Evolutionary conservation across 2,329 filamentous ascomycete genomes (phyloP), one percentile per base, ranked within the genome.

Genomic region (Acrocalymma vagum): DNA sequence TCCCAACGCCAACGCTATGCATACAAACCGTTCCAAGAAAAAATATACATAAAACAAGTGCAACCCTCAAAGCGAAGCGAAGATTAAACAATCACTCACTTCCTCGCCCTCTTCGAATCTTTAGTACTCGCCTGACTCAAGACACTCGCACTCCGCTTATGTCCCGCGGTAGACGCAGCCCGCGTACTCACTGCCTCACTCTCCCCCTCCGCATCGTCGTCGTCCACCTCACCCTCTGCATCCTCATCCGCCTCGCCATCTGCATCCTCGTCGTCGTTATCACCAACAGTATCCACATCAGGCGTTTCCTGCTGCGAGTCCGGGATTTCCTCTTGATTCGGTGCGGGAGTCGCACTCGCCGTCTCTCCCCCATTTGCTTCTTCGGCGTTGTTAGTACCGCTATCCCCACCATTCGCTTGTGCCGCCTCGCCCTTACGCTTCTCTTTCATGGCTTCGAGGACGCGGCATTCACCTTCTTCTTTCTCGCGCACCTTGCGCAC

Each of bases 91-190:
- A 27, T 3, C n/a, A 15, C 11, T 14, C n/a, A 67, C 47, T 65
- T 67, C 53, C 58, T 61, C 35, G 41, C 52, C 44, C 67, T 50
- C 50, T 70, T 71, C 18, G 42, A 53, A 38, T 64, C 65, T 48
- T 55, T 48, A 33, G 46, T 53, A 44, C 68, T 71, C 25, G 48
- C 57, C 36, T 78, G 75, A 65, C 88, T 93, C 37, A 95, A 67
- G 21, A 91, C 88, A 66, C 90, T 95, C 1, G 89, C 89, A 64
- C 90, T 94, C 44, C 90, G 81, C 74, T 95, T 95, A 51, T 87
- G 85, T 1, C 63, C 63, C 9, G 44, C 42, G 10, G 48, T 48
- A 9, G 35, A 40, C 11, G 41, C 17, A 3, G 20, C 29, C 8
- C 27, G n/a, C 3, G 34, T 53, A 27, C 58, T 61, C 29, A 65